Conservation (phyloP, 805 yeast species). For the Naumovozyma castellii region DNA sequence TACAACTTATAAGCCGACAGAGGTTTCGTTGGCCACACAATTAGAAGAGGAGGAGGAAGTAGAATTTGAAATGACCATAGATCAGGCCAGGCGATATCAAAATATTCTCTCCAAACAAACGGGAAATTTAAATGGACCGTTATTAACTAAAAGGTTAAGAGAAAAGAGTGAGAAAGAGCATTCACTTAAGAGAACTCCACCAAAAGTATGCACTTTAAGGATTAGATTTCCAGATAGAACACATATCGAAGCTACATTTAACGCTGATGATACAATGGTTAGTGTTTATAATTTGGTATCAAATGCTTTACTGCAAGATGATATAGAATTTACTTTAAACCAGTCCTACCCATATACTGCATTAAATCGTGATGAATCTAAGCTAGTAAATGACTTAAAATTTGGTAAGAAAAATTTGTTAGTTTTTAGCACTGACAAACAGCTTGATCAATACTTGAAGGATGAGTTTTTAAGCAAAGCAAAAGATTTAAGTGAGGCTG, state of each 20-base stretch:
- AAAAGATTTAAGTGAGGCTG: slow-evolving; percentile 27
- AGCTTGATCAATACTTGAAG: slow-evolving; percentile 24
- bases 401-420: slow-evolving; percentile 42
- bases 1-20: slow-evolving; percentile 17
- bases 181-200: slow-evolving; percentile 15
- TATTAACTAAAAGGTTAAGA: slow-evolving; percentile 35
- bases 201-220: slow-evolving; percentile 35
- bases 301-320: slow-evolving; percentile 25
- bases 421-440: slow-evolving; percentile 19
- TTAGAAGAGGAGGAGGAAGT: slow-evolving; percentile 28
- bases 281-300: slow-evolving; percentile 26
- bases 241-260: slow-evolving; percentile 41
- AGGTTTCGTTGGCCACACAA: slow-evolving; percentile 6
- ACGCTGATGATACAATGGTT: slow-evolving; percentile 33
- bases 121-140: slow-evolving; percentile 30
- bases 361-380: slow-evolving; percentile 25
- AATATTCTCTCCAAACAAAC: slow-evolving; percentile 38
- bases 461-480: slow-evolving; percentile 26
- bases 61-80: slow-evolving; percentile 38
- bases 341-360: slow-evolving; percentile 40
- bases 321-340: slow-evolving; percentile 32
- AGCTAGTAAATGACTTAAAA: slow-evolving; percentile 31
- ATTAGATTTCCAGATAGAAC: slow-evolving; percentile 51
- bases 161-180: slow-evolving; percentile 28
- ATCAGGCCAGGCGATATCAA: slow-evolving; percentile 48